Percentiles rank a stretch among this genome's conserved stretches.
Conservation (phyloP, 805 yeast genomes). For the Jamesozyma rosinii region DNA sequence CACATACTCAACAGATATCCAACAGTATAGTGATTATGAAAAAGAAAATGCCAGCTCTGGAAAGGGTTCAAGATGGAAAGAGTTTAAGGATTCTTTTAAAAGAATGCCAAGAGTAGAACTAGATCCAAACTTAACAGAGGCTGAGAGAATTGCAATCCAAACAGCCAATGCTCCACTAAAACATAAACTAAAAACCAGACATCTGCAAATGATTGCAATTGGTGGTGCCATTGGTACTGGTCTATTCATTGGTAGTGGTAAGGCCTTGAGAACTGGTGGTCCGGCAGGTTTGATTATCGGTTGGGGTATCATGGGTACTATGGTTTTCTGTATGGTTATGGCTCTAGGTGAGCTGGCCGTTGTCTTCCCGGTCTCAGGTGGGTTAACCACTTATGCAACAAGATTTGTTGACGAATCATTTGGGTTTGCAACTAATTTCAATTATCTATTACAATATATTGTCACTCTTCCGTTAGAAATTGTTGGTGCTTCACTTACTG, state of each 20-base stretch:
- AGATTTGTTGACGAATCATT: conserved; percentile 50
- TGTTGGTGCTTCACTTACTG: conserved; percentile 46
- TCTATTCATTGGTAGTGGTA: conserved; percentile 63
- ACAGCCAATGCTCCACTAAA: conserved; percentile 50
- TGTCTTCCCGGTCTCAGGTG: conserved; percentile 55
- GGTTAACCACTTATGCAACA: conserved; percentile 54
- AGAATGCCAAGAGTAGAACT: conserved; percentile 16
- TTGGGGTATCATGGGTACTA: conserved; percentile 43
- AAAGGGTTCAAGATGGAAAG: conserved; percentile 1
- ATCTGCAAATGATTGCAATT: conserved; percentile 56
- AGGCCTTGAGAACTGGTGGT: conserved; percentile 53
- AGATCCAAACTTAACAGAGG: conserved; percentile 34
- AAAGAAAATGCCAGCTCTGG: neutral
- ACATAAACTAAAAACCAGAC: conserved; percentile 45
- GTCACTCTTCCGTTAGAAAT: conserved; percentile 44
- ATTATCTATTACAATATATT: conserved; percentile 45
- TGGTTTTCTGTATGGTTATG: conserved; percentile 52
- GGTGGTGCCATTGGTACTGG: conserved; percentile 75
- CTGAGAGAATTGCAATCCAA: conserved; percentile 38
- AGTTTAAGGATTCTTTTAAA: conserved; percentile 9
- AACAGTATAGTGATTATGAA: neutral
- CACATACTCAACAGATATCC: conserved; percentile 2
- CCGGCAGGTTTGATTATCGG: conserved; percentile 55
- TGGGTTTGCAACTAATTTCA: conserved; percentile 57
- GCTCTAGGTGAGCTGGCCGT: conserved; percentile 54